Percentiles rank a stretch among this genome's conserved stretches.
Evolutionary conservation across 306 rosid species (phyloP).

Genomic region (Macrotyloma uniflorum): DNA sequence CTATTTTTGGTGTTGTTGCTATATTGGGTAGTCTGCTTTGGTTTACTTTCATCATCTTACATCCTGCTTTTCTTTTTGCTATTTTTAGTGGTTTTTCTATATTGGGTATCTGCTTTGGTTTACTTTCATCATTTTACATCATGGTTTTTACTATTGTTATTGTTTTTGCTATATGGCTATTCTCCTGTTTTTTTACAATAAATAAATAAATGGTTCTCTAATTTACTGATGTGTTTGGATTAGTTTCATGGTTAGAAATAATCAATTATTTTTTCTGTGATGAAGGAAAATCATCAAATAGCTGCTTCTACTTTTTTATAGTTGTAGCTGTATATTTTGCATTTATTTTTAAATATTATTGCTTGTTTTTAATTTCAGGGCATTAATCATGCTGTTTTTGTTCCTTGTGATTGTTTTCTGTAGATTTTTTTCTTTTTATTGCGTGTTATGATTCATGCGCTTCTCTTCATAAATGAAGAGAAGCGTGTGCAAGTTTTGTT

Average conservation of each 20-base stretch:
- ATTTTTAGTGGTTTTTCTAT: not conserved
- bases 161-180: not conserved
- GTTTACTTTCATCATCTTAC: conserved; percentile 11
- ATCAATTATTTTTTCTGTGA: not conserved
- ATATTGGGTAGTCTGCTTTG: not conserved
- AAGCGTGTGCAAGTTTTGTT: not conserved
- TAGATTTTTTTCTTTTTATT: not conserved
- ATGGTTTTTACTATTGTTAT: not conserved
- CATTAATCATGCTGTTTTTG: not conserved
- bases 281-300: not conserved
- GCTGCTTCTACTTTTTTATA: not conserved
- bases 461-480: not conserved
- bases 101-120: conserved; percentile 13
- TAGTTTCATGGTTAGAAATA: no score
- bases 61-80: not conserved
- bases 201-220: not conserved
- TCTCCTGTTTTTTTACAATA: not conserved
- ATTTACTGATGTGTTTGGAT: no score
- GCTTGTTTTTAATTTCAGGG: not conserved
- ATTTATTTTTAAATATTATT: not conserved
- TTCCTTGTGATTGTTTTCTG: not conserved
- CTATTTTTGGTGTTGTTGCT: not conserved
- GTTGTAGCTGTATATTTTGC: not conserved
- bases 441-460: not conserved
- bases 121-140: not conserved